A percentile compares a stretch with the other conserved stretches of the same genome.
Conservation (phyloP, 2,329 filamentous ascomycete genomes). For the Coleophoma crateriformis region DNA sequence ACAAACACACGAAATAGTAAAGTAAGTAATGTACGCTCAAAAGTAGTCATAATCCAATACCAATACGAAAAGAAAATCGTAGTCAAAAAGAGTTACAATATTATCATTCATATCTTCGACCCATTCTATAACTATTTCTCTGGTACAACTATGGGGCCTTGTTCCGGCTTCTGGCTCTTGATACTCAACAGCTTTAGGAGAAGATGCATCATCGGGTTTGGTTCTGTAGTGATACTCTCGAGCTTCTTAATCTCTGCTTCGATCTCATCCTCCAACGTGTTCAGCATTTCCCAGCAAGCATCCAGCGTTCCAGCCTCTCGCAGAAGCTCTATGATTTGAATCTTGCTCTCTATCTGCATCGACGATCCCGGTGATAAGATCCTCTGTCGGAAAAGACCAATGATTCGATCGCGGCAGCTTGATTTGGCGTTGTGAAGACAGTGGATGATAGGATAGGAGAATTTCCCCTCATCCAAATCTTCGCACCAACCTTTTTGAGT, state of each 20-base stretch:
- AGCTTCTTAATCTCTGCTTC: not conserved
- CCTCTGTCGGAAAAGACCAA: not conserved
- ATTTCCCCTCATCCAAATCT: not conserved
- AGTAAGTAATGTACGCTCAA: too few relatives aligned
- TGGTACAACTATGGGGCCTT: too few relatives aligned
- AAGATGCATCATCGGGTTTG: too few relatives aligned
- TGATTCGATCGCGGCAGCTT: not conserved
- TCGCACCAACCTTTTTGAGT: not conserved
- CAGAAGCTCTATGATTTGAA: not conserved
- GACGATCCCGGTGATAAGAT: not conserved
- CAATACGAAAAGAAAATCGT: too few relatives aligned
- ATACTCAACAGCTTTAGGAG: too few relatives aligned
- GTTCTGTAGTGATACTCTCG: too few relatives aligned
- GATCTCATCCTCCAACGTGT: not conserved
- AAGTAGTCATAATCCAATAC: too few relatives aligned
- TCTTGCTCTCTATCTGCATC: not conserved
- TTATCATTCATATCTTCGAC: too few relatives aligned
- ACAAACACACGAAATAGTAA: too few relatives aligned
- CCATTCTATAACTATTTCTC: too few relatives aligned
- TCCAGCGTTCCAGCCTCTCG: not conserved
- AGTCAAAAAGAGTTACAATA: too few relatives aligned
- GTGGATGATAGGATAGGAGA: slow-evolving; percentile 1
- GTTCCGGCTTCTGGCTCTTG: too few relatives aligned
- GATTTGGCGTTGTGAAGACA: not conserved
- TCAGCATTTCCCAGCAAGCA: not conserved